Conservation (phyloP, 306 rosid genomes). For the Betula pendula region DNA sequence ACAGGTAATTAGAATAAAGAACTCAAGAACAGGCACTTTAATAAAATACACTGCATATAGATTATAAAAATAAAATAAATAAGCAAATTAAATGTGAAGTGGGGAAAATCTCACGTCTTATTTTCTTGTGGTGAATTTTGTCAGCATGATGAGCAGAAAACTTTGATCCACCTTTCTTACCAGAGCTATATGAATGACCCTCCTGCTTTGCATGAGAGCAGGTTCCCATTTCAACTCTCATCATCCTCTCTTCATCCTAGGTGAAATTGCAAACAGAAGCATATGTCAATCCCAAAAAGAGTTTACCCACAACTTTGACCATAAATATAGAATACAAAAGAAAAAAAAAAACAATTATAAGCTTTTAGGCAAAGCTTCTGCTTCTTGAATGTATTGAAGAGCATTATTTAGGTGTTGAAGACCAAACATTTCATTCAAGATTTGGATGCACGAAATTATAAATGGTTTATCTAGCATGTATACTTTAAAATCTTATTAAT, state of each 20-base stretch:
- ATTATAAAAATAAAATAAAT: background rate
- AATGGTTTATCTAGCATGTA: background rate
- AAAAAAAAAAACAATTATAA: background rate
- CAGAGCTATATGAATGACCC: constrained; percentile 34
- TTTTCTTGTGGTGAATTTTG: constrained; percentile 54
- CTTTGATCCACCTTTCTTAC: constrained; percentile 51
- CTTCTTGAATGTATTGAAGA: constrained; percentile 6
- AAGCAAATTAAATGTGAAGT: background rate
- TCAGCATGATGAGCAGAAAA: constrained; percentile 32
- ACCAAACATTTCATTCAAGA: background rate
- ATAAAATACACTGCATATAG: constrained; percentile 4
- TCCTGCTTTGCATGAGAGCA: constrained; percentile 28
- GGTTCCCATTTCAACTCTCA: constrained; percentile 36
- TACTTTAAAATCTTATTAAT: background rate
- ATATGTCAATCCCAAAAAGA: background rate
- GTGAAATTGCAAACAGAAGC: constrained; percentile 20
- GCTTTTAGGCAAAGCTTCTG: background rate
- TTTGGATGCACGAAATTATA: background rate
- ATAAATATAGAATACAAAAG: background rate
- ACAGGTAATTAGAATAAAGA: background rate
- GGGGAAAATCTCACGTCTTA: constrained; percentile 48
- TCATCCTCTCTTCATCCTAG: constrained; percentile 47
- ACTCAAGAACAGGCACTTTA: constrained; percentile 6
- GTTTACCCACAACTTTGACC: constrained; percentile 5
- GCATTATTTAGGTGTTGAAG: background rate